phyloP scores from a whole-genome alignment of 148 eudicot species.

The Rheum nobile region DNA sequence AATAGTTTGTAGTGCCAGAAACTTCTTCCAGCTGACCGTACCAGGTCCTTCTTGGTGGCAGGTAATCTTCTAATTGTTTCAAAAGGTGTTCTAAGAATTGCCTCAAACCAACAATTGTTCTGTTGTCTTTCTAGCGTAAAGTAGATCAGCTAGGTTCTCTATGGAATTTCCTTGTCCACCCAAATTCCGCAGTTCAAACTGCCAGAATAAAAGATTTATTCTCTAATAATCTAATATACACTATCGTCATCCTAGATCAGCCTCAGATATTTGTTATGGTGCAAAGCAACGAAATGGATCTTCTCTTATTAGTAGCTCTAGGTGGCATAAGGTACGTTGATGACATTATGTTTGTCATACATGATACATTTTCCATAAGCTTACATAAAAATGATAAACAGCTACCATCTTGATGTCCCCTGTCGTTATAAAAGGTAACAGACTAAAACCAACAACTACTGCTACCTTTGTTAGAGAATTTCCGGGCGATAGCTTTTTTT shows the following conservation, averaged over 20 bases:
- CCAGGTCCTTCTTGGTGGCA: conserved; percentile 99
- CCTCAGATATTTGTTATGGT: background rate
- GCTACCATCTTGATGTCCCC: background rate
- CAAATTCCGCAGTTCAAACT: background rate
- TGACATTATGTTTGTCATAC: background rate
- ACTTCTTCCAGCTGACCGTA: conserved; percentile 88
- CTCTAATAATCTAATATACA: background rate
- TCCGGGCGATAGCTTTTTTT: background rate
- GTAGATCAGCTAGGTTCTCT: background rate
- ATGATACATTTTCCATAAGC: background rate
- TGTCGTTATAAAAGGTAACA: background rate
- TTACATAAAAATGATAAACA: background rate
- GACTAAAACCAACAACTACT: background rate
- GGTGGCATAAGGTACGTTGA: background rate
- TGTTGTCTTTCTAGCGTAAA: background rate
- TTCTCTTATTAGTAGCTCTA: background rate
- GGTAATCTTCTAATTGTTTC: conserved; percentile 26
- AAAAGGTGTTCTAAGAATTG: background rate
- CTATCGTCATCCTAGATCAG: background rate
- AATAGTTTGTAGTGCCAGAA: conserved; percentile 95
- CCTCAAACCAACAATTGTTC: background rate
- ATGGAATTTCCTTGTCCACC: background rate
- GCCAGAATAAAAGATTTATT: background rate
- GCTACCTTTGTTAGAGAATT: background rate
- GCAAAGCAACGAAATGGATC: background rate